Evolutionary conservation across 306 rosid genomes (phyloP).

Genomic region (Lathyrus aphaca): DNA sequence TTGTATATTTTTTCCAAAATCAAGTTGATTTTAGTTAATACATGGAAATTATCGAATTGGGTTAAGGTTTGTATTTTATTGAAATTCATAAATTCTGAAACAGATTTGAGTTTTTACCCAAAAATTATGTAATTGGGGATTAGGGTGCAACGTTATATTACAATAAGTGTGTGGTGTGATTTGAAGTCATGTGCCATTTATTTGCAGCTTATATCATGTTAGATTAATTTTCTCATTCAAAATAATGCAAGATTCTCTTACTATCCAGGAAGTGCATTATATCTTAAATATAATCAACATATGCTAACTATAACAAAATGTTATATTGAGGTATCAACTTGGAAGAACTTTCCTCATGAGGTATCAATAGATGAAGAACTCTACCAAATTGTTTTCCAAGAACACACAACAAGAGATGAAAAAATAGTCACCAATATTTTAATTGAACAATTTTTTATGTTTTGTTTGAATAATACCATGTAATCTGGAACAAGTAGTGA

Average conservation of each 20-base stretch:
- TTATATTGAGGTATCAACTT: not conserved
- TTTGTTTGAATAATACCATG: constrained; percentile 47
- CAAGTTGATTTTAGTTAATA: too few relatives aligned
- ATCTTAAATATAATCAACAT: not conserved
- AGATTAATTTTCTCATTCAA: not conserved
- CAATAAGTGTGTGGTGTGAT: not conserved
- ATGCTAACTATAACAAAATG: not conserved
- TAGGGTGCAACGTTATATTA: not conserved
- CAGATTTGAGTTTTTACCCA: too few relatives aligned
- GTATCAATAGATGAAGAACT: constrained; percentile 27
- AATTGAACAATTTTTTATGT: not conserved
- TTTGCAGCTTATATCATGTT: too few relatives aligned
- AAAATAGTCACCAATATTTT: not conserved
- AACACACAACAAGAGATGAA: constrained; percentile 4
- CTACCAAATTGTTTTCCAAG: constrained; percentile 60
- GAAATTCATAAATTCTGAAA: too few relatives aligned
- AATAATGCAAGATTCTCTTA: constrained; percentile 10
- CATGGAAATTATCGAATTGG: too few relatives aligned
- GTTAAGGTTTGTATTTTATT: too few relatives aligned
- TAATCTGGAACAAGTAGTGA: constrained; percentile 74
- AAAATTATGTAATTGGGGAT: too few relatives aligned
- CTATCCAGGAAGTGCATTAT: not conserved
- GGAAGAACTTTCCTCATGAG: not conserved
- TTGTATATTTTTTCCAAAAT: too few relatives aligned
- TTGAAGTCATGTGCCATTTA: not conserved